Evolutionary conservation across 2,329 filamentous ascomycete species (phyloP).

Genomic region (Arachnomyces sp.): DNA sequence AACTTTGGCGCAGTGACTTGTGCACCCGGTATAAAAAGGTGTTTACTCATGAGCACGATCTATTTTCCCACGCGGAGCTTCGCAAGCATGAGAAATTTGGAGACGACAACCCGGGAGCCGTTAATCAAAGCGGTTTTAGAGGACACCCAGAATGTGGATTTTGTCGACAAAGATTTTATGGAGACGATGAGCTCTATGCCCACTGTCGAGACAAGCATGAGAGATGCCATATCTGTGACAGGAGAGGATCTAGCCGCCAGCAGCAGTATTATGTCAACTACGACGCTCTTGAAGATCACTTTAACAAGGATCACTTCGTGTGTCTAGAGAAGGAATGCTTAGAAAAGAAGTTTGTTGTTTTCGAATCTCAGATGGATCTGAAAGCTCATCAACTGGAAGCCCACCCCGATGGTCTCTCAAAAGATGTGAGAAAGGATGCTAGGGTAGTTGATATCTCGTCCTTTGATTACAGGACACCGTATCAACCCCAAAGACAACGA

Average conservation of each 20-base stretch:
- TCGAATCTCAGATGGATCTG: slow-evolving; percentile 87
- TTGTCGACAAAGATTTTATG: slow-evolving; percentile 86
- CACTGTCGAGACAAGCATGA: slow-evolving; percentile 94
- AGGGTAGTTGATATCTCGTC: slow-evolving; percentile 77
- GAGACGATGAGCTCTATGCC: slow-evolving; percentile 86
- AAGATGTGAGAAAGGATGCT: slow-evolving; percentile 75
- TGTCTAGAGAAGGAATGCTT: slow-evolving; percentile 80
- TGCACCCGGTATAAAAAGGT: slow-evolving; percentile 95
- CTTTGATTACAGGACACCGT: slow-evolving; percentile 72
- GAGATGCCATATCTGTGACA: slow-evolving; percentile 88
- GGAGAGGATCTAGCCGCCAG: slow-evolving; percentile 52
- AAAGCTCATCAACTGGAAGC: slow-evolving; percentile 85
- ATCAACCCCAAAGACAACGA: slow-evolving; percentile 55
- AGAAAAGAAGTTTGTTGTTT: slow-evolving; percentile 97
- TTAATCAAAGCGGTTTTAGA: slow-evolving; percentile 91
- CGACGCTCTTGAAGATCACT: slow-evolving; percentile 76
- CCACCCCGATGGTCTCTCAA: slow-evolving; percentile 72
- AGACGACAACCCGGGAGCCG: slow-evolving; percentile 80
- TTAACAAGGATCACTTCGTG: slow-evolving; percentile 76
- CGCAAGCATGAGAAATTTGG: slow-evolving; percentile 83
- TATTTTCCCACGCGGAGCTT: slow-evolving; percentile 75
- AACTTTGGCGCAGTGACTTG: slow-evolving; percentile 53
- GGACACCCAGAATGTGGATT: slow-evolving; percentile 93
- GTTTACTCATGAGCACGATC: slow-evolving; percentile 93
- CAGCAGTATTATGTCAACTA: slow-evolving; percentile 93